Conservation (phyloP, 106 monocot genomes). For the Alisma plantagoaquatica region DNA sequence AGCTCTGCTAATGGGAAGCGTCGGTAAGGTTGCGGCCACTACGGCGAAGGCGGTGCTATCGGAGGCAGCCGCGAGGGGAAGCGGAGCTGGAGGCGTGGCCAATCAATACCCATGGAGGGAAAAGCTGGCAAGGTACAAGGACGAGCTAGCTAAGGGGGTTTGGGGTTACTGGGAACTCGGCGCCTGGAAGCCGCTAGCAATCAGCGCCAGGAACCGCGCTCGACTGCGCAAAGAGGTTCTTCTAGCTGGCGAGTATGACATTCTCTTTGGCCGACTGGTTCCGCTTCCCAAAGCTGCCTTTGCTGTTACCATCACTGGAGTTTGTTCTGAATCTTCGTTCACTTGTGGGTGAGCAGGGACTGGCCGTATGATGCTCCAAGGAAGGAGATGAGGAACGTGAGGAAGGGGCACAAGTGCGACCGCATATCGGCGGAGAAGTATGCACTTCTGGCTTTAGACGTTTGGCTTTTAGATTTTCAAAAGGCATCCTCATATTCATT, state of each 20-base stretch:
- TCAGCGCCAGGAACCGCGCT: conserved; percentile 76
- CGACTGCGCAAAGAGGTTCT: conserved; percentile 80
- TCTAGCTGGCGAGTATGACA: conserved; percentile 57
- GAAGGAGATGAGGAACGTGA: conserved; percentile 73
- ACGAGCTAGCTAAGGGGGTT: conserved; percentile 78
- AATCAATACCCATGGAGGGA: conserved; percentile 60
- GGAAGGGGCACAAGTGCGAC: conserved; percentile 97
- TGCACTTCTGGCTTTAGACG: not conserved
- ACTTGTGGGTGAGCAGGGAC: conserved; percentile 7
- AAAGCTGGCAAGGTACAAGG: conserved; percentile 68
- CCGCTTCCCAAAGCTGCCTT: too few species aligned
- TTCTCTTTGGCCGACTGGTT: too few species aligned
- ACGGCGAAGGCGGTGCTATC: not conserved
- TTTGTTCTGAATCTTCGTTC: too few species aligned
- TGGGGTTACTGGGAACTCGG: conserved; percentile 99
- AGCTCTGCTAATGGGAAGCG: too few species aligned
- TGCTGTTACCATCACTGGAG: too few species aligned
- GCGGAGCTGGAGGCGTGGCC: conserved; percentile 1
- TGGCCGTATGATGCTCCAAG: conserved; percentile 92
- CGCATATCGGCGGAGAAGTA: conserved; percentile 89
- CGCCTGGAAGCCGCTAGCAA: conserved; percentile 82
- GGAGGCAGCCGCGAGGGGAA: not conserved
- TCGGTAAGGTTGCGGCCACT: too few species aligned
- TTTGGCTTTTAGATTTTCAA: not conserved
- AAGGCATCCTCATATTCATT: too few species aligned